Conservation (phyloP, 202 grass and related monocot genomes). For the Dendrocalamus latiflorus region DNA sequence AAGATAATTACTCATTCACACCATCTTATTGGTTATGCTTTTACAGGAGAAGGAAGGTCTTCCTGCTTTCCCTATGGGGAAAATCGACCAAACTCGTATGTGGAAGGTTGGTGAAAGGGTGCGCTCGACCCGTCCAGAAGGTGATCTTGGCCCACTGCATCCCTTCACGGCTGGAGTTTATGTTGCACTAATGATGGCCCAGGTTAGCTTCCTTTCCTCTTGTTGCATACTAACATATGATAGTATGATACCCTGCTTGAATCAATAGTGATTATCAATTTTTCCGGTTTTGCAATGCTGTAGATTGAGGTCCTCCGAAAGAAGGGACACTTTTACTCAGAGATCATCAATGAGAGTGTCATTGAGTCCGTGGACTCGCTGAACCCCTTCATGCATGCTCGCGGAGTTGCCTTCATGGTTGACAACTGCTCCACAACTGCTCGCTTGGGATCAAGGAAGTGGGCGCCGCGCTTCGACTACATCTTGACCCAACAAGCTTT, state of each 20-base stretch:
- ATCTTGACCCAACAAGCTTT: constrained; percentile 74
- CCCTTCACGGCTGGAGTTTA: constrained; percentile 74
- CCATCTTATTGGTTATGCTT: neutral
- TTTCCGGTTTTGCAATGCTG: neutral
- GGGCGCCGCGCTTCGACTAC: constrained; percentile 76
- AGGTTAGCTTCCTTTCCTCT: constrained; percentile 27
- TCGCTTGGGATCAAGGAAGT: constrained; percentile 65
- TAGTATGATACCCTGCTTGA: neutral
- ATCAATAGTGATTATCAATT: neutral
- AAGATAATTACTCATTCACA: neutral
- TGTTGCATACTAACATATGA: neutral
- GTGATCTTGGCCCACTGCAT: constrained; percentile 54
- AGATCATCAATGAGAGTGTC: constrained; percentile 77
- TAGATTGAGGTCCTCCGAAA: constrained; percentile 67
- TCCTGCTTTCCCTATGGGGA: constrained; percentile 75
- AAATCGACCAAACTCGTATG: constrained; percentile 70
- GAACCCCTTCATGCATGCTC: constrained; percentile 82
- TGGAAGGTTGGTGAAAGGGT: constrained; percentile 79
- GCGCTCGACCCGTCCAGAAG: constrained; percentile 41
- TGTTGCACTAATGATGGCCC: constrained; percentile 76
- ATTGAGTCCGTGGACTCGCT: constrained; percentile 71
- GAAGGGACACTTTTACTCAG: constrained; percentile 66
- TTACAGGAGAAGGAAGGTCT: constrained; percentile 75
- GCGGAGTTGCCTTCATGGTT: constrained; percentile 75
- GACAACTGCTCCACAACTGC: constrained; percentile 79